Base-by-base conservation (phyloP, 306 rosid genomes). In the Inga leiocalycina region DNA sequence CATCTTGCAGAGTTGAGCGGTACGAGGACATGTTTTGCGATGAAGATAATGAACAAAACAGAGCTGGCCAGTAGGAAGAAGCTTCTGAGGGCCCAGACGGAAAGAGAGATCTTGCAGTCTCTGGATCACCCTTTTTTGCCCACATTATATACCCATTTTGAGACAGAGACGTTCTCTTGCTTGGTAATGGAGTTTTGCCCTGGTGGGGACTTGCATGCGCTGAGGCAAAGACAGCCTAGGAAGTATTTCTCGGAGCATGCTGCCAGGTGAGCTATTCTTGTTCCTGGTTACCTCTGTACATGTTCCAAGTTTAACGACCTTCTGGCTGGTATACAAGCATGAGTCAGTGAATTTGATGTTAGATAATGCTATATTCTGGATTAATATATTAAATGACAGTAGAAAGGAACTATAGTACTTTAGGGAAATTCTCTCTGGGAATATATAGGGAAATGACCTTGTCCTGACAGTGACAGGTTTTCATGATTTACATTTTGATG, bases 171-270 rank as follows among this genome's bases (percentile, higher is more conserved):
- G 79, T 91, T 90, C 88, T 91, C 97, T 59, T 96, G 97, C 86
- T 88, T 96, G 93, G 92, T 92, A 44, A 94, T 96, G 97, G 99
- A 96, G 87, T 94, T 89, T 65, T 96, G 99, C 82, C 97, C 99
- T 0, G 98, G 97, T 30, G 99, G 99, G 24, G 99, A 96, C 79
- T 85, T 96, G 82, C 97, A 96, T 46, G 93, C 97, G 9, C 91
- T 96, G 65, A 88, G 97, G 89, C 99, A 96, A 86, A 90, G 88
- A 83, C 99, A 94, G 81, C 92, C 94, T 0, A 94, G 98, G 74
- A 96, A 96, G 84, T 88, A 72, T 86, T 94, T 96, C 66, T 87
- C 95, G 0, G 99, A 96, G 93, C 97, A 92, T 83, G 97, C 97
- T 80, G 99, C 94, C 85, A 91, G 99, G 99, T 96, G 80, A 54